Evolutionary conservation across 2,329 filamentous ascomycete species (phyloP).

Genomic region (Fusarium annulatum): DNA sequence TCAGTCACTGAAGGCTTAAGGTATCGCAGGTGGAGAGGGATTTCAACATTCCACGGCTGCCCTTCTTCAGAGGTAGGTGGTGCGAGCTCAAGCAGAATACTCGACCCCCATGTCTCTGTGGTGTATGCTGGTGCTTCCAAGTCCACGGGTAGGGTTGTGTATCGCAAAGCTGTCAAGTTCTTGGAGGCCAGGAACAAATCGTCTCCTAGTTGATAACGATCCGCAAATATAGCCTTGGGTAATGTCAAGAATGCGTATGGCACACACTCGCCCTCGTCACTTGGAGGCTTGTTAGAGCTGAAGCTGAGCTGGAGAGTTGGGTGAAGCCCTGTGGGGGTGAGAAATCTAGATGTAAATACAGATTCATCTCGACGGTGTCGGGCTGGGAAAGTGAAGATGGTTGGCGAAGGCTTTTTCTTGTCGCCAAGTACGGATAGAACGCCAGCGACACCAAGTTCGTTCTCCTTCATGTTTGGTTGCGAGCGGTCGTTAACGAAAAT

Average conservation of each 20-base stretch:
- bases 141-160: slow-evolving; percentile 81
- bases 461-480: slow-evolving; percentile 67
- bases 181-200: slow-evolving; percentile 82
- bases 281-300: slow-evolving; percentile 61
- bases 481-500: slow-evolving; percentile 73
- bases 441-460: slow-evolving; percentile 83
- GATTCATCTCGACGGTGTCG: slow-evolving; percentile 73
- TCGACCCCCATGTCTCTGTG: slow-evolving; percentile 80
- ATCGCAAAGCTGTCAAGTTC: slow-evolving; percentile 75
- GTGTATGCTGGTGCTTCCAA: slow-evolving; percentile 91
- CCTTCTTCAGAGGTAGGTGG: slow-evolving; percentile 56
- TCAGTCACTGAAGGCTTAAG: slow-evolving; percentile 70
- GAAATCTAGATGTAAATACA: slow-evolving; percentile 72
- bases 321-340: slow-evolving; percentile 82
- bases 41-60: slow-evolving; percentile 70
- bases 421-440: slow-evolving; percentile 82
- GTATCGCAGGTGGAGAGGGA: slow-evolving; percentile 90
- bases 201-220: slow-evolving; percentile 86
- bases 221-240: slow-evolving; percentile 83
- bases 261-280: slow-evolving; percentile 70
- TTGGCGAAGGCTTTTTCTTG: slow-evolving; percentile 76
- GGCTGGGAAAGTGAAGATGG: slow-evolving; percentile 85
- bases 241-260: slow-evolving; percentile 86
- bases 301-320: slow-evolving; percentile 80
- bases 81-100: slow-evolving; percentile 78